A percentile compares a stretch with the other conserved stretches of the same genome.
Evolutionary conservation across 345 rosid species (phyloP).

Genomic region (Geranium rotundifolium): DNA sequence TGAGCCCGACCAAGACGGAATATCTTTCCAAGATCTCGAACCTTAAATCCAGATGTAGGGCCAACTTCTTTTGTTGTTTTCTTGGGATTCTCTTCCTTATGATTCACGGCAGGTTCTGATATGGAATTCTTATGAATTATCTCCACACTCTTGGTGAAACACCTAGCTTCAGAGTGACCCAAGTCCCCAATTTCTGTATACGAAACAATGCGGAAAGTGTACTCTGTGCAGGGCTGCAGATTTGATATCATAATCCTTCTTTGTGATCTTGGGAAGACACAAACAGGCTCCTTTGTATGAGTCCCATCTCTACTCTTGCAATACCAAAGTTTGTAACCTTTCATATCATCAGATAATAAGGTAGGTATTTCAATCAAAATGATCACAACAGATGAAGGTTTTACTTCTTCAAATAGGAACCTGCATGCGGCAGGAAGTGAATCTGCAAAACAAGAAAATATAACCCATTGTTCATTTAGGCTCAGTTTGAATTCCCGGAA

Average conservation of each 20-base stretch:
- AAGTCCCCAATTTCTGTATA: constrained; percentile 40
- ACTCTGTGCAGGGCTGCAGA: constrained; percentile 81
- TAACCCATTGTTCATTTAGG: constrained; percentile 8
- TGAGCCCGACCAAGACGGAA: constrained; percentile 60
- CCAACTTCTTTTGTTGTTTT: constrained; percentile 19
- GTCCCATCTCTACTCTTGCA: constrained; percentile 59
- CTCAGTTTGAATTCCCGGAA: neutral
- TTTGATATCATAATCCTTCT: constrained; percentile 70
- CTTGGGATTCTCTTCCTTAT: constrained; percentile 22
- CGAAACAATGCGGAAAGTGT: constrained; percentile 50
- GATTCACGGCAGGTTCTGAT: constrained; percentile 15
- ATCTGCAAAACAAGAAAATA: constrained; percentile 13
- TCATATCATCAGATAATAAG: constrained; percentile 30
- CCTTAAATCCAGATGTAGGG: constrained; percentile 47
- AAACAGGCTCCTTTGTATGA: constrained; percentile 37
- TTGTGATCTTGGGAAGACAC: constrained; percentile 51
- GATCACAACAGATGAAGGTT: constrained; percentile 42
- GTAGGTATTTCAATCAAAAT: constrained; percentile 53
- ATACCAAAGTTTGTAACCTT: constrained; percentile 92
- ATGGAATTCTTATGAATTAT: constrained; percentile 37
- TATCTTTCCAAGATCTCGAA: constrained; percentile 59
- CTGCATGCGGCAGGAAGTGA: constrained; percentile 70
- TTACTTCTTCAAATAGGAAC: constrained; percentile 78
- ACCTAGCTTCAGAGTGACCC: constrained; percentile 62
- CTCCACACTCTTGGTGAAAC: constrained; percentile 59